Conservation (phyloP, 2,329 filamentous ascomycete genomes). For the Verticillium dahliae region DNA sequence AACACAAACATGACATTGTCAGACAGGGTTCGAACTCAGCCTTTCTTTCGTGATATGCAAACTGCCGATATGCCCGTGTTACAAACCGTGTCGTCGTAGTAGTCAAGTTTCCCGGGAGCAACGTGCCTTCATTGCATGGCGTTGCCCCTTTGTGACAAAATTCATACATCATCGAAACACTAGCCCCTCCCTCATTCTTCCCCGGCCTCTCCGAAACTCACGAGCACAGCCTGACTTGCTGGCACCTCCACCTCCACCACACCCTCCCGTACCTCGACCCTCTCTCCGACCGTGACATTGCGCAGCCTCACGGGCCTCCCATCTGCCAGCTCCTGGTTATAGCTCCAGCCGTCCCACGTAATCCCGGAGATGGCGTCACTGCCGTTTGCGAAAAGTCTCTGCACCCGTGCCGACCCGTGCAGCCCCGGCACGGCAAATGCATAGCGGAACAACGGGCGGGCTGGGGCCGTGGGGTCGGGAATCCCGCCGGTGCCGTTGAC, state of each 20-base stretch:
- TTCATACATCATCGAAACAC: not conserved
- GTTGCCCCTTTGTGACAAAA: not conserved
- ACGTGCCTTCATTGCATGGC: not conserved
- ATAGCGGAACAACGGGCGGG: slow-evolving; percentile 27
- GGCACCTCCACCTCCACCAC: slow-evolving; percentile 27
- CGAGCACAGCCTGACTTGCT: slow-evolving; percentile 34
- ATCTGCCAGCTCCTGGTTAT: slow-evolving; percentile 50
- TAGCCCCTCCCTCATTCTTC: not conserved
- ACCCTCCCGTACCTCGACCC: slow-evolving; percentile 26
- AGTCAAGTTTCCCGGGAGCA: not conserved
- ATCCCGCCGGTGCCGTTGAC: slow-evolving; percentile 26
- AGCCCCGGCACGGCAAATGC: slow-evolving; percentile 27
- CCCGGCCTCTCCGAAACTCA: slow-evolving; percentile 19
- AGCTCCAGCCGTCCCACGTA: slow-evolving; percentile 55
- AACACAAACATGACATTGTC: not conserved
- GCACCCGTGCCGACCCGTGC: slow-evolving; percentile 24
- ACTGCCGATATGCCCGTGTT: too few species aligned
- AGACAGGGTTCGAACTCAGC: not conserved
- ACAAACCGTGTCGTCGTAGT: not conserved
- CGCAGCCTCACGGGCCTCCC: slow-evolving; percentile 45
- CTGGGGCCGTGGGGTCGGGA: slow-evolving; percentile 20
- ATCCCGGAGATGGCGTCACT: slow-evolving; percentile 58
- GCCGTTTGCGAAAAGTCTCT: slow-evolving; percentile 52
- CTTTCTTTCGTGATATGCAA: not conserved
- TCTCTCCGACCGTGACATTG: slow-evolving; percentile 50